Evolutionary conservation across 495 filamentous ascomycete species (phyloP).

Genomic region (Podospora sp.): DNA sequence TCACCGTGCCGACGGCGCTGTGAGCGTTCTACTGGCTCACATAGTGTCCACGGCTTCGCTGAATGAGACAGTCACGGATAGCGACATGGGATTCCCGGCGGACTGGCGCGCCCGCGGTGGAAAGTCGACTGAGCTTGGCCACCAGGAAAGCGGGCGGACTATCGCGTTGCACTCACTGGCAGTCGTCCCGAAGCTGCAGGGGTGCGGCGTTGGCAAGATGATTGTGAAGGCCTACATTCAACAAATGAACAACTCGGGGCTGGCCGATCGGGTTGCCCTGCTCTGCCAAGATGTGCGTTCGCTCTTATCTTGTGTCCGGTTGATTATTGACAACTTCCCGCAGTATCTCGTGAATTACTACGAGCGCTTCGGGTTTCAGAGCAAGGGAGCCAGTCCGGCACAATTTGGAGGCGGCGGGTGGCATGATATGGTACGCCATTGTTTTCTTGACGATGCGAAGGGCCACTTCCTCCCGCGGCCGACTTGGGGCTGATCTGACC

Average conservation of each 20-base stretch:
- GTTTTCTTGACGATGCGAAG: not conserved
- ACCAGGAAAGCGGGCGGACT: constrained; percentile 72
- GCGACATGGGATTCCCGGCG: constrained; percentile 70
- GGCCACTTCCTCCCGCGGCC: not conserved
- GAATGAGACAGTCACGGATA: constrained; percentile 66
- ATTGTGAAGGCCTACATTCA: constrained; percentile 77
- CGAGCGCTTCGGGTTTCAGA: constrained; percentile 71
- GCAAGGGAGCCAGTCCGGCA: constrained; percentile 64
- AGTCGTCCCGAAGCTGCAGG: constrained; percentile 74
- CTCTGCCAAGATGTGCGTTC: constrained; percentile 68
- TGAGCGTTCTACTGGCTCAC: constrained; percentile 75
- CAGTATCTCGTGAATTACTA: constrained; percentile 72
- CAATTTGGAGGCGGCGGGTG: constrained; percentile 78
- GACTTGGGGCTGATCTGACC: not conserved
- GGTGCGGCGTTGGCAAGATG: constrained; percentile 72
- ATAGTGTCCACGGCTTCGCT: constrained; percentile 73
- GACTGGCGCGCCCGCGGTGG: constrained; percentile 57
- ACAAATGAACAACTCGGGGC: constrained; percentile 58
- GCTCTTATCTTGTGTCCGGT: not conserved
- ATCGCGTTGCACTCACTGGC: constrained; percentile 82
- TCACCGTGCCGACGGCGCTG: constrained; percentile 48
- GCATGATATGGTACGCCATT: constrained; percentile 63
- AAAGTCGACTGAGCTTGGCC: constrained; percentile 45
- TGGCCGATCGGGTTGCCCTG: constrained; percentile 73
- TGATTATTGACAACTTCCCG: constrained; percentile 18